Base-by-base conservation (phyloP, 352 stramenopile genomes). In the Globisporangium barbulae region DNA sequence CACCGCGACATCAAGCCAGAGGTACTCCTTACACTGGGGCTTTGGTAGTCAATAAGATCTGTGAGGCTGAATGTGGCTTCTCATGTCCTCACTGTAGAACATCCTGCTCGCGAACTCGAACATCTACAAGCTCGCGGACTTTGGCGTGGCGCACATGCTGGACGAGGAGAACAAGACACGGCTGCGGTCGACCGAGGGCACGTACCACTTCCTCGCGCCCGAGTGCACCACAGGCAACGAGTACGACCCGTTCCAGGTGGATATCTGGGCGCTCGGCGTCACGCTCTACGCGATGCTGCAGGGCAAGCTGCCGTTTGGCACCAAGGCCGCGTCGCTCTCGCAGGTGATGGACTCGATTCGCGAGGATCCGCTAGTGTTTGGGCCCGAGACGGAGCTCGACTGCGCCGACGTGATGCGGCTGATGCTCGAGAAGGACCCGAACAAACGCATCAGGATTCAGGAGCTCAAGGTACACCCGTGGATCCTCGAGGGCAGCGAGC, bases 1-100 rank as follows among this genome's bases (percentile, higher is more conserved):
- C 88, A 96, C 41, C 83, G 88, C n/a, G 85, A 93, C 53, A 90
- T 93, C 63, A 93, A 93, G 54, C 80, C 80, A 4, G 80, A 89
- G 55, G 68, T 75, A 35, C 6, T 4, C 39, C 3, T 15, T 48
- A 31, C 12, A 3, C 55, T 64, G 19, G 6, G 35, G 35, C 1
- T 15, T 17, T 41, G 35, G 9, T 41, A 4, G 10, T 15, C 35
- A 41, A 12, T 4, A 17, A 41, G 35, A 41, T 9, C 35, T 41
- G 15, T 9, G 15, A 41, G 9, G 35, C 21, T 54, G 2, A 42
- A 13, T 28, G 37, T 13, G 8, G 12, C 19, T 17, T 6, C 7
- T 41, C 35, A 5, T 42, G 1, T 17, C 8, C 61, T 17, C 12
- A 33, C n/a, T 28, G 25, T 17, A 85, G 45, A 93, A 93, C 55